Evolutionary conservation across 2,329 filamentous ascomycete genomes (phyloP), one percentile per base, ranked within the genome.

Genomic region (Fonsecaea nubica): DNA sequence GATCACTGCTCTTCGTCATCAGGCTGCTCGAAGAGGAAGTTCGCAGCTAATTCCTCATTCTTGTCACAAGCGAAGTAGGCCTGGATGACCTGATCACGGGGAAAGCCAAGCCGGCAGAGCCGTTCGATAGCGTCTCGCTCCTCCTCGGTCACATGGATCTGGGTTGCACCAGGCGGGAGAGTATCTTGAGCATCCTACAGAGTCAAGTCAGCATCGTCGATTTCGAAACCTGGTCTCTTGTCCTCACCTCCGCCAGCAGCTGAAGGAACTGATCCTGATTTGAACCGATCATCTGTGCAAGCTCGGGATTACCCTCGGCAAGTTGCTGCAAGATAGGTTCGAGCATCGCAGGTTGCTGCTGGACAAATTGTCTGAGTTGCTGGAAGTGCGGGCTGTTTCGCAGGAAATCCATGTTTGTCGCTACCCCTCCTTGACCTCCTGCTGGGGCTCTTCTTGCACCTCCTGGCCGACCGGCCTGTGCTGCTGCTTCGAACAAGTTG

Each of bases 41-140:
- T 99, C 71, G 95, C 95, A 0, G 95, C 95, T 59, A 99, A 85
- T 80, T 99, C 95, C 81, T 99, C 95, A 79, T 99, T 98, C 87
- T 98, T 99, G 81, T 99, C 95, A 80, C 95, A 99, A 38, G 95
- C 95, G 77, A 99, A 99, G 82, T 98, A 99, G 32, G 95, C 95
- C 81, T 99, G 94, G 72, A 98, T 97, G 59, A 95, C 95, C 74
- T 93, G 88, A 74, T 98, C 93, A 67, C 93, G 89, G 74, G 94
- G 89, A 78, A 99, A 99, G 40, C 95, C 95, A 53, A 99, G 89
- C 70, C 91, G 90, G 81, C 92, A 97, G 76, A 99, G 85, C 92
- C 95, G 87, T 82, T 99, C 95, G 74, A 99, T 99, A 30, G 95
- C 95, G 78, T 97, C 94, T 66, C 93, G 89, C 84, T 99, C 95